phyloP scores from a whole-genome alignment of 2,329 filamentous ascomycete genomes.

The Coniochaeta ligniaria region DNA sequence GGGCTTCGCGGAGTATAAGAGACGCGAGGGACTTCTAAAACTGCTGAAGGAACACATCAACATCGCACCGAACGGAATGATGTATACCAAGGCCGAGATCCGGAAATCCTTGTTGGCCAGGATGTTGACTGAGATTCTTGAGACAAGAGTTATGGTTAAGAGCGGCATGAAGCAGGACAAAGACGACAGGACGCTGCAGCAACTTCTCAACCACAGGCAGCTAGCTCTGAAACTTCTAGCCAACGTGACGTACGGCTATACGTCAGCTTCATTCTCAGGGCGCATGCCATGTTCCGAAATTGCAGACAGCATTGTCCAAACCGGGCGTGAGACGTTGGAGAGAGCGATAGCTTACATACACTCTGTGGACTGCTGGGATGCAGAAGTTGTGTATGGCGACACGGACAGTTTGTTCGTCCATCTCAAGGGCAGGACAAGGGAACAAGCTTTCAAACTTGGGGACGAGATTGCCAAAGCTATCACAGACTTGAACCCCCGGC shows the following conservation, averaged over 20 bases:
- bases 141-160: conserved; percentile 97
- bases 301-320: conserved; percentile 96
- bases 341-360: conserved; percentile 91
- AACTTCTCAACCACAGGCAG: conserved; percentile 86
- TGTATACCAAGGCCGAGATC: conserved; percentile 81
- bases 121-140: conserved; percentile 93
- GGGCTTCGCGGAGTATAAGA: conserved; percentile 83
- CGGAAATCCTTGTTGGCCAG: conserved; percentile 88
- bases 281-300: conserved; percentile 98
- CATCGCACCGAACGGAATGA: conserved; percentile 91
- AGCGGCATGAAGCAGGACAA: conserved; percentile 92
- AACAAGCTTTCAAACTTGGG: conserved; percentile 87
- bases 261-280: conserved; percentile 92
- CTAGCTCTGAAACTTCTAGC: conserved; percentile 91
- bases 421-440: conserved; percentile 76
- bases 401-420: conserved; percentile 93
- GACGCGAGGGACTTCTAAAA: conserved; percentile 66
- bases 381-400: conserved; percentile 96
- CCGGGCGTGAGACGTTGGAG: conserved; percentile 88
- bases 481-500: conserved; percentile 82
- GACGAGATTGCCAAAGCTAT: conserved; percentile 84
- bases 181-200: conserved; percentile 77
- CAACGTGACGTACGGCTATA: conserved; percentile 99
- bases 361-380: conserved; percentile 77
- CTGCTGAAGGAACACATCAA: conserved; percentile 82